Evolutionary conservation across 2,329 filamentous ascomycete species (phyloP), one percentile per base, ranked within the genome.

Genomic region (Fusarium luffae): DNA sequence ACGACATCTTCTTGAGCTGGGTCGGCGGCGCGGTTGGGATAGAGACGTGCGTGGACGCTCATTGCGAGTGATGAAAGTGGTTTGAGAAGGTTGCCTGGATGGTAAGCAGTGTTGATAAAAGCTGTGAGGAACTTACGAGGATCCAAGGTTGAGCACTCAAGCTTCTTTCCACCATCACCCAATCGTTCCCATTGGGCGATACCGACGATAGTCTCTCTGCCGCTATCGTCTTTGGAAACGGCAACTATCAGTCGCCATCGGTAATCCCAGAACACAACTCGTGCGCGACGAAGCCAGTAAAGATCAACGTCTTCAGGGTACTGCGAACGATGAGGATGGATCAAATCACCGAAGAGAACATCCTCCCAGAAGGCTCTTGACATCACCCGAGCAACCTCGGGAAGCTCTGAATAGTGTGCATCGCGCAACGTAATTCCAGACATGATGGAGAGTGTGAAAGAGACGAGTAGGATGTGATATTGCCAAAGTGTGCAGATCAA

Each of bases 261-360:
- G 13, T 73, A 76, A 28, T 78, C 75, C 71, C 74, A 75, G 42
- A 73, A 77, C 42, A 70, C 73, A 34, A 77, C 70, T 16, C 74
- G 72, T 3, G 68, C 67, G 4, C 72, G 55, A 4, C 74, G 69
- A 34, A 79, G 56, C 68, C 75, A 81, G 64, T 75, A 79, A 18
- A 74, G 32, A 43, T 78, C 63, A 21, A 75, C 71, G 57, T 81
- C 76, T 16, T 66, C 55, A 0, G 79, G 79, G 40, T 75, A 74
- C 28, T 77, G 50, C n/a, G n/a, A n/a, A n/a, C 79, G 78, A 55
- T 77, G 68, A 5, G 79, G 79, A 50, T 80, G 77, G 25, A 81
- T 78, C 21, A 78, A 61, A 4, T 75, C 62, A 21, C 78, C 79
- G 34, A 79, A 79, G 9, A 81, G 48, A 13, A 74, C 73, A 28